phyloP scores from a whole-genome alignment of 331 rosid genomes.

The Cydonia oblonga region DNA sequence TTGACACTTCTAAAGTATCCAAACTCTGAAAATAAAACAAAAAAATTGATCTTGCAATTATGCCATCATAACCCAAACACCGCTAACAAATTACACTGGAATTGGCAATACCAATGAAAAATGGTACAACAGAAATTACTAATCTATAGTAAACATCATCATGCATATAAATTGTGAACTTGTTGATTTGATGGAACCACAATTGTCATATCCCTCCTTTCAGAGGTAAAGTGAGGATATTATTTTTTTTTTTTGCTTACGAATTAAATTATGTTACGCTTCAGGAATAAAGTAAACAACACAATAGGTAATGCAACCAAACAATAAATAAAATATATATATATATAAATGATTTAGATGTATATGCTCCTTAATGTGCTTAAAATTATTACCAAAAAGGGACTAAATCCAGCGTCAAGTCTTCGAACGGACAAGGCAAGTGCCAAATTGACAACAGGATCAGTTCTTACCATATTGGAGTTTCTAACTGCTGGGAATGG shows the following conservation, averaged over 20 bases:
- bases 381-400: background rate
- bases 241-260: background rate
- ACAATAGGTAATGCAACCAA: background rate
- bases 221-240: background rate
- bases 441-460: background rate
- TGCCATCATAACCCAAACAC: slow-evolving; percentile 4
- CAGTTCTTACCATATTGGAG: background rate
- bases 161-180: background rate
- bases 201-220: background rate
- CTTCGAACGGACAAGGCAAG: background rate
- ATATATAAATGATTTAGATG: background rate
- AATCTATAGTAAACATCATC: background rate
- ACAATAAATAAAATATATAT: background rate
- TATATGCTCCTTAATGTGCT: background rate
- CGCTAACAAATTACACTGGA: background rate
- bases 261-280: background rate
- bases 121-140: background rate
- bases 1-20: slow-evolving; percentile 55
- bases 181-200: background rate
- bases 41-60: slow-evolving; percentile 10
- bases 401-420: background rate
- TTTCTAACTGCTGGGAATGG: background rate
- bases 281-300: background rate
- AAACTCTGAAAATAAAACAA: slow-evolving; percentile 43
- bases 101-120: background rate